Conservation (phyloP, 2,329 filamentous ascomycete genomes). For the Penicillium sp. region DNA sequence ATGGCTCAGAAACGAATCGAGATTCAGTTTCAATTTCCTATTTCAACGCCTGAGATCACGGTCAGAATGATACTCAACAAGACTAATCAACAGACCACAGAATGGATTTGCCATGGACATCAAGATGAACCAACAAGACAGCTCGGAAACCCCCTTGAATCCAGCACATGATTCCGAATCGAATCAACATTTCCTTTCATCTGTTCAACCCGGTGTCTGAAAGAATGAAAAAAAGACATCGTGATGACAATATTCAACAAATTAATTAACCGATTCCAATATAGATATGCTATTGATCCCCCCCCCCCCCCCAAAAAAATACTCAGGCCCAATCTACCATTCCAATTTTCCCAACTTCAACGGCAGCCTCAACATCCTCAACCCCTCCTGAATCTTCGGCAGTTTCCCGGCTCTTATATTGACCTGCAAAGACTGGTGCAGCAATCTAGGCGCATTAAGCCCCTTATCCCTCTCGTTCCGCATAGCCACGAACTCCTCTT, state of each 20-base stretch:
- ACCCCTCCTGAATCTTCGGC: conserved; percentile 32
- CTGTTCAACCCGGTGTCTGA: background rate
- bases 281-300: background rate
- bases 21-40: too few relatives aligned
- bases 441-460: conserved; percentile 47
- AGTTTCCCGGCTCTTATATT: conserved; percentile 53
- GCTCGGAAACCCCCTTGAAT: too few relatives aligned
- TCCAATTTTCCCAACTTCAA: conserved; percentile 23
- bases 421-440: conserved; percentile 54
- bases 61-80: too few relatives aligned
- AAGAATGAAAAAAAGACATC: background rate
- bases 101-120: too few relatives aligned
- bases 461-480: conserved; percentile 46
- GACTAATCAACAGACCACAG: too few relatives aligned
- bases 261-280: background rate
- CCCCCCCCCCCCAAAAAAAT: too few relatives aligned
- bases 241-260: background rate
- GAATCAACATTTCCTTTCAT: background rate
- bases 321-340: conserved; percentile 17
- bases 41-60: too few relatives aligned
- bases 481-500: conserved; percentile 48
- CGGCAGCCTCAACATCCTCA: conserved; percentile 32
- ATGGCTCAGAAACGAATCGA: too few relatives aligned
- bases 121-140: too few relatives aligned
- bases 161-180: background rate